phyloP scores from a whole-genome alignment of 1,139 yeast genomes.

The Petasospora fabianii region DNA sequence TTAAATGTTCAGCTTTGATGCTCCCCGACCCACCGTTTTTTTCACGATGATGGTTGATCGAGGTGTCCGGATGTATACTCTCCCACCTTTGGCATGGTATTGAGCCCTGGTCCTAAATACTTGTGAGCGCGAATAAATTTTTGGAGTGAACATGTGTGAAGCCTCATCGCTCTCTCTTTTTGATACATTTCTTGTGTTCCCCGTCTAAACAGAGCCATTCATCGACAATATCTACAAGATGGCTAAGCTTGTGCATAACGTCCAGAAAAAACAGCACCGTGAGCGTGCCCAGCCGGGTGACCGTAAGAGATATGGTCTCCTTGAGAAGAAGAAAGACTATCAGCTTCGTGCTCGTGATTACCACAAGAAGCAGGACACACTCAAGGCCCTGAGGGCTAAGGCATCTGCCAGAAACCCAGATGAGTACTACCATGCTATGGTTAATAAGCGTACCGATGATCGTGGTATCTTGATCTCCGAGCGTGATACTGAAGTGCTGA shows the following conservation, averaged over 20 bases:
- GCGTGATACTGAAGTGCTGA: conserved; percentile 59
- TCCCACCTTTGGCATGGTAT: too few species aligned
- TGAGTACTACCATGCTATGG: conserved; percentile 95
- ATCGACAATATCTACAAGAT: conserved; percentile 32
- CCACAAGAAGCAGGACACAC: conserved; percentile 83
- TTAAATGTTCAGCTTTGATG: too few species aligned
- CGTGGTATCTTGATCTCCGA: conserved; percentile 65
- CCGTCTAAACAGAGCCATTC: too few species aligned
- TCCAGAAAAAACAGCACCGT: conserved; percentile 92
- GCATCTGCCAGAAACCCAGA: conserved; percentile 84
- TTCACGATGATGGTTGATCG: too few species aligned
- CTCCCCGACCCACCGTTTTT: too few species aligned
- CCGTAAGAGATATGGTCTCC: conserved; percentile 71
- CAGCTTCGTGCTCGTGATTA: conserved; percentile 82
- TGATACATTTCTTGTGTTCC: too few species aligned
- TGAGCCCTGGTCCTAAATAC: too few species aligned
- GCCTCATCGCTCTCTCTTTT: too few species aligned
- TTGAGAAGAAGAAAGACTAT: conserved; percentile 95
- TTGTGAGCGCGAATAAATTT: too few species aligned
- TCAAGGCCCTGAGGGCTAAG: conserved; percentile 70
- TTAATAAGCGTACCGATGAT: conserved; percentile 59
- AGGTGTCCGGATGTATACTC: too few species aligned
- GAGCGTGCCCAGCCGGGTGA: conserved; percentile 85
- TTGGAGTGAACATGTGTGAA: too few species aligned
- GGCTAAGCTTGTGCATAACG: conserved; percentile 82